Evolutionary conservation across 441 rosid genomes (phyloP).

Genomic region (Populus trichocarpa): DNA sequence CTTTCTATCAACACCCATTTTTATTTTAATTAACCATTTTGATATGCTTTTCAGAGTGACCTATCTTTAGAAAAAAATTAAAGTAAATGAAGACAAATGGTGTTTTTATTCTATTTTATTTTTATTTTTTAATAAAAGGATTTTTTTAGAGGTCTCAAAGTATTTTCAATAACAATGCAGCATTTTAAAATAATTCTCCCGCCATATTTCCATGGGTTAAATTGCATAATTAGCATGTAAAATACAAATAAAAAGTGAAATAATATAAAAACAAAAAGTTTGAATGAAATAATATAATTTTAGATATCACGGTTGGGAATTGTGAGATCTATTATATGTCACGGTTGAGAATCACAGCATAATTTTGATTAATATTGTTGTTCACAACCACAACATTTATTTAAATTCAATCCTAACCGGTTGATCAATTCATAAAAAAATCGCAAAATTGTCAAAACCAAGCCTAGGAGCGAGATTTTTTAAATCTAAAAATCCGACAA

Average conservation of each 20-base stretch:
- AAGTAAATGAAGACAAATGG: background rate
- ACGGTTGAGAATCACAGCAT: accelerated
- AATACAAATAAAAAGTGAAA: too few species aligned
- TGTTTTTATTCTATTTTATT: background rate
- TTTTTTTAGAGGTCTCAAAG: background rate
- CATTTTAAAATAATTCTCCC: too few species aligned
- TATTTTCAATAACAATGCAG: too few species aligned
- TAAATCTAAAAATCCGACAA: too few species aligned
- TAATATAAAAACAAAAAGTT: too few species aligned
- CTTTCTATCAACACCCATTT: background rate
- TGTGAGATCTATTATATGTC: accelerated
- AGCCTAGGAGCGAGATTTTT: accelerated
- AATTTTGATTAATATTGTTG: too few species aligned
- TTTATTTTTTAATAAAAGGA: too few species aligned
- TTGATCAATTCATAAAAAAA: too few species aligned
- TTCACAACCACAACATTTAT: too few species aligned
- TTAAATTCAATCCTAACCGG: accelerated
- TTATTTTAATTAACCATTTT: background rate
- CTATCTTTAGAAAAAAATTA: background rate
- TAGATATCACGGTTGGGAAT: accelerated
- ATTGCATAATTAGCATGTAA: too few species aligned
- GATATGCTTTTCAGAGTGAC: background rate
- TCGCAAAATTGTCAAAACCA: accelerated
- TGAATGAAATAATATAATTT: too few species aligned
- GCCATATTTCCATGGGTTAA: too few species aligned